A percentile compares a stretch with the other conserved stretches of the same genome.
Conservation (phyloP, 2,329 filamentous ascomycete genomes). For the Beauveria bassiana region DNA sequence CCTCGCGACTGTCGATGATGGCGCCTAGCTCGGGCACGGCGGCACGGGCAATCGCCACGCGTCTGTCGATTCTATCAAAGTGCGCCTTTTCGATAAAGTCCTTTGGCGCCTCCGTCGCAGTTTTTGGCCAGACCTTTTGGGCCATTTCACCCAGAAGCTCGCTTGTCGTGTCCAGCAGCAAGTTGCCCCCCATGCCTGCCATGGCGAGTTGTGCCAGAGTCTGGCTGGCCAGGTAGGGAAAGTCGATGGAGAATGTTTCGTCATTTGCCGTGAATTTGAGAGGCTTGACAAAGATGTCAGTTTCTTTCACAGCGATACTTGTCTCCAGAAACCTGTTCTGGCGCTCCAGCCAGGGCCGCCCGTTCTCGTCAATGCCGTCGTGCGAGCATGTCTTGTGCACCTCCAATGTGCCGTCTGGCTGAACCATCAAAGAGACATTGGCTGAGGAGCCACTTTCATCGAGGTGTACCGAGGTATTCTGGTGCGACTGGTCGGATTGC, state of each 20-base stretch:
- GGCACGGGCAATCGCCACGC: slow-evolving; percentile 5
- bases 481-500: background rate
- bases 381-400: slow-evolving; percentile 6
- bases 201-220: slow-evolving; percentile 14
- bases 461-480: slow-evolving; percentile 1
- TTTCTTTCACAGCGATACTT: background rate
- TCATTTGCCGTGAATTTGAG: background rate
- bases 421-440: background rate
- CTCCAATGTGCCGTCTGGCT: background rate
- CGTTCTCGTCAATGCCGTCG: slow-evolving; percentile 9
- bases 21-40: background rate
- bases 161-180: slow-evolving; percentile 15
- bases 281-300: slow-evolving; percentile 3
- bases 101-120: background rate
- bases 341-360: slow-evolving; percentile 4
- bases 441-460: slow-evolving; percentile 8
- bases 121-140: background rate
- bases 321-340: slow-evolving; percentile 1
- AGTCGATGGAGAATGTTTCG: slow-evolving; percentile 2
- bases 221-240: slow-evolving; percentile 7
- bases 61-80: slow-evolving; percentile 5
- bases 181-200: slow-evolving; percentile 20
- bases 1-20: slow-evolving; percentile 1
- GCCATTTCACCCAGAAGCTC: slow-evolving; percentile 4
- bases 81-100: slow-evolving; percentile 10